These are phyloP conservation scores for Venustampulla echinocandica DNA, from an alignment of 495 filamentous ascomycete genomes.

Conservation along the genomic window DNA sequence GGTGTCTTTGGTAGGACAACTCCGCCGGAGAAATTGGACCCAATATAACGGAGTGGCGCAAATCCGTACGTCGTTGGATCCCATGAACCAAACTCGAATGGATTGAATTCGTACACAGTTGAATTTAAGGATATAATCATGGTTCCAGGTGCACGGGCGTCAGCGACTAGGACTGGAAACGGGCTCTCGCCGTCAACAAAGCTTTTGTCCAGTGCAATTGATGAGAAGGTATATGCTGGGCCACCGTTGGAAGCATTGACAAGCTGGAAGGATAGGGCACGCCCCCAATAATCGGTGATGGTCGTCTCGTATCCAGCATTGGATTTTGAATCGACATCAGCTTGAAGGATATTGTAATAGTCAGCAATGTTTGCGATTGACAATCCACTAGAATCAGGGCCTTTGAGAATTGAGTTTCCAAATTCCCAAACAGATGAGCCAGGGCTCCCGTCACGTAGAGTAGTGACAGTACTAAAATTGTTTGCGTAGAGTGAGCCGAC, in stretches of 20 bases:
- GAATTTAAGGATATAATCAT: constrained; percentile 58
- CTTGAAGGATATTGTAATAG: constrained; percentile 57
- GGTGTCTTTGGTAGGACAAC: constrained; percentile 30
- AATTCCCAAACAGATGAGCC: constrained; percentile 62
- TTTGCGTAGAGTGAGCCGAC: constrained; percentile 74
- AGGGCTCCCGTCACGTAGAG: constrained; percentile 44
- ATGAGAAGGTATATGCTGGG: constrained; percentile 72
- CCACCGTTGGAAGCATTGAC: constrained; percentile 68
- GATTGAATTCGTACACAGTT: constrained; percentile 77
- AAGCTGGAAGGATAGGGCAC: constrained; percentile 71
- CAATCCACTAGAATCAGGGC: too few species aligned
- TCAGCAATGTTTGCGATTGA: too few species aligned
- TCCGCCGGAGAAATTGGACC: constrained; percentile 66
- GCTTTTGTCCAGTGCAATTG: constrained; percentile 55
- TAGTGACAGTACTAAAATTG: constrained; percentile 69
- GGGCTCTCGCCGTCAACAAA: constrained; percentile 63
- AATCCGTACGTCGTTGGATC: constrained; percentile 76
- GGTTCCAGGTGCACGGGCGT: constrained; percentile 58
- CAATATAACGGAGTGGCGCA: constrained; percentile 61
- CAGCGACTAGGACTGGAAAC: constrained; percentile 71
- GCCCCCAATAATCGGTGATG: constrained; percentile 78
- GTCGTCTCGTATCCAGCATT: constrained; percentile 62
- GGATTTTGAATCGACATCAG: constrained; percentile 54
- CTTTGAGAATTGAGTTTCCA: constrained; percentile 61
- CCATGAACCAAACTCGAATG: constrained; percentile 72